These are phyloP conservation scores for Brassica hybrid DNA, from an alignment of 441 rosid genomes.

Conservation along the genomic window DNA sequence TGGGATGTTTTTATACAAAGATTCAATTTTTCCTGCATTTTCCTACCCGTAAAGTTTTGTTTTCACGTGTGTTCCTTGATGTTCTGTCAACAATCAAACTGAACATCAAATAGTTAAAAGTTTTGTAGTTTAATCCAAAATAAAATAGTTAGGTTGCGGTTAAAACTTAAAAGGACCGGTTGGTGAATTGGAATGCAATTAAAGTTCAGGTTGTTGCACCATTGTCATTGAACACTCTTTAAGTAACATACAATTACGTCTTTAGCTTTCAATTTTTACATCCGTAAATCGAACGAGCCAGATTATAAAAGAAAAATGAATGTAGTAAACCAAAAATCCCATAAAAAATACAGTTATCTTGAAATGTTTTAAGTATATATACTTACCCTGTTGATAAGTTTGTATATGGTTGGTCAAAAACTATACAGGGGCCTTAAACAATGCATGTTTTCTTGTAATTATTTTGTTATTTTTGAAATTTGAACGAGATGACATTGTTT, in stretches of 20 bases:
- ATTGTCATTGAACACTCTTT: slow-evolving; percentile 15
- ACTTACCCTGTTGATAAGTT: too few species aligned
- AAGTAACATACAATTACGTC: slow-evolving; percentile 7
- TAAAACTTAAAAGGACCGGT: slow-evolving; percentile 22
- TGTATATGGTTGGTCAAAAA: too few species aligned
- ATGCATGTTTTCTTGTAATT: too few species aligned
- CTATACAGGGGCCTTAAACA: too few species aligned
- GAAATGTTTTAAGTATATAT: neutral
- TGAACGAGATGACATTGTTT: too few species aligned
- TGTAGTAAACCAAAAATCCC: neutral
- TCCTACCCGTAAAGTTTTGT: neutral
- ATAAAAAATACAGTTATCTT: neutral
- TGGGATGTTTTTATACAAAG: neutral
- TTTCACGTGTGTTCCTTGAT: neutral
- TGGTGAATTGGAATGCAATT: slow-evolving; percentile 28
- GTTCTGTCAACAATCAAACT: slow-evolving; percentile 11
- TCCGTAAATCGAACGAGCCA: neutral
- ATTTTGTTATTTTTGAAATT: too few species aligned
- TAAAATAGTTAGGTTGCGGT: slow-evolving; percentile 10
- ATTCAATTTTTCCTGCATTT: neutral
- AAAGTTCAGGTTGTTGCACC: slow-evolving; percentile 26
- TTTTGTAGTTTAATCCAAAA: neutral
- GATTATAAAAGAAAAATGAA: neutral
- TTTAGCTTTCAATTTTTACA: neutral
- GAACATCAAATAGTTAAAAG: slow-evolving; percentile 2